phyloP scores from a whole-genome alignment of 2,329 filamentous ascomycete genomes.

The Arthrinium phaeospermum region DNA sequence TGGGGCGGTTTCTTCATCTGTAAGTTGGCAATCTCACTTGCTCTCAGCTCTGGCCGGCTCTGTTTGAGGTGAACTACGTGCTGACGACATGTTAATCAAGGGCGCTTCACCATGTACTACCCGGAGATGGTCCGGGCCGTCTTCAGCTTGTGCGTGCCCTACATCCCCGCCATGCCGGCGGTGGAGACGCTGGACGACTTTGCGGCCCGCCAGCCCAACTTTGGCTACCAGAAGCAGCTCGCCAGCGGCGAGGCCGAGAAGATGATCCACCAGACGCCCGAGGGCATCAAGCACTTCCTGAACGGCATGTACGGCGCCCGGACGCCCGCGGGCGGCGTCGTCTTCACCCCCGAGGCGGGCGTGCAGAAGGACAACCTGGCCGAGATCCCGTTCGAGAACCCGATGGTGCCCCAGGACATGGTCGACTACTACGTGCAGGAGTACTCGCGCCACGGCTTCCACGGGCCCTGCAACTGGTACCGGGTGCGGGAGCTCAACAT shows the following conservation, averaged over 20 bases:
- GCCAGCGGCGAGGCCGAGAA: constrained; percentile 69
- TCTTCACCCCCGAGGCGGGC: constrained; percentile 63
- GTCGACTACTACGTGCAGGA: constrained; percentile 78
- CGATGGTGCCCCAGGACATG: constrained; percentile 67
- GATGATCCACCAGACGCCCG: constrained; percentile 56
- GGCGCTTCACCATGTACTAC: constrained; percentile 75
- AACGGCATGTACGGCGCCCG: constrained; percentile 73
- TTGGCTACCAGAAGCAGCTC: constrained; percentile 85
- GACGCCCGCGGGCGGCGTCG: constrained; percentile 66
- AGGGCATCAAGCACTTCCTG: constrained; percentile 73
- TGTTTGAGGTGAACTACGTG: neutral
- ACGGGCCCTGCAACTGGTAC: constrained; percentile 90
- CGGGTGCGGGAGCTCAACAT: constrained; percentile 76
- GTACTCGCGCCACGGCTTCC: constrained; percentile 73
- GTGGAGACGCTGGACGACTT: constrained; percentile 50
- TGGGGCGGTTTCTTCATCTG: constrained; percentile 76
- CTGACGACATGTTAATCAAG: constrained; percentile 41
- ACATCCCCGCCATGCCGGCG: constrained; percentile 52
- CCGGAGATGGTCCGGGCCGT: constrained; percentile 75
- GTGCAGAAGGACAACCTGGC: constrained; percentile 67
- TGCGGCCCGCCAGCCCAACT: constrained; percentile 67
- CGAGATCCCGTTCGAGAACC: constrained; percentile 47
- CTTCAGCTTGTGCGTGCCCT: constrained; percentile 84
- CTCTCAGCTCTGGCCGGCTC: neutral
- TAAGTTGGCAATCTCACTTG: constrained; percentile 53